These are phyloP conservation scores for Fraxinus paxiana DNA, from an alignment of 305 asterid genomes.

Conservation along the genomic window DNA sequence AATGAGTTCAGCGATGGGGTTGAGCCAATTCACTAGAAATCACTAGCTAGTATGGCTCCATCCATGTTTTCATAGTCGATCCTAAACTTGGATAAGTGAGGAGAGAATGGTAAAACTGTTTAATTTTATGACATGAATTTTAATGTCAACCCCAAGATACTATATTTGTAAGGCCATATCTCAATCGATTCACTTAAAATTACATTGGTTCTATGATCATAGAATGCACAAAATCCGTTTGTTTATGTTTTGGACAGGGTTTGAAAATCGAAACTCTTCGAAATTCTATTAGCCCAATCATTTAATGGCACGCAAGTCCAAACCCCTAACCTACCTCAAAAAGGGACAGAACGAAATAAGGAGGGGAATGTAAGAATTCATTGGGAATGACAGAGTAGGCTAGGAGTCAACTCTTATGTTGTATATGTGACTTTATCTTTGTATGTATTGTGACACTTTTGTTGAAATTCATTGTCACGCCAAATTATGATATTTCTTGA, in stretches of 20 bases:
- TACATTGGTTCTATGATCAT: neutral
- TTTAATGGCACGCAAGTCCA: neutral
- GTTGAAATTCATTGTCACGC: constrained; percentile 12
- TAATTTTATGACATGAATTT: neutral
- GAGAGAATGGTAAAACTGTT: neutral
- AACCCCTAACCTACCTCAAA: neutral
- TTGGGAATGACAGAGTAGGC: neutral
- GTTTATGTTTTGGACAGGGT: neutral
- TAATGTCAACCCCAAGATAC: neutral
- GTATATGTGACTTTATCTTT: neutral
- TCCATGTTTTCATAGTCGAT: neutral
- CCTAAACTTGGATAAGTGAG: neutral
- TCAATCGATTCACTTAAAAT: neutral
- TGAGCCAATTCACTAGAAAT: constrained; percentile 50
- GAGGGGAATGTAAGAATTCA: neutral
- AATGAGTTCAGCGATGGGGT: constrained; percentile 67
- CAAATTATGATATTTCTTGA: constrained; percentile 21
- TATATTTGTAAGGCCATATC: neutral
- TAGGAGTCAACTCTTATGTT: neutral
- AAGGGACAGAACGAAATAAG: neutral
- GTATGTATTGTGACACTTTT: neutral
- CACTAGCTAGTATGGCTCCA: constrained; percentile 28
- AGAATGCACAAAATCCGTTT: neutral
- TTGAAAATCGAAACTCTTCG: neutral
- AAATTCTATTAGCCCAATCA: neutral